Conservation (phyloP, 1,284 basidiomycete genomes). For the Tylopilus sp. region DNA sequence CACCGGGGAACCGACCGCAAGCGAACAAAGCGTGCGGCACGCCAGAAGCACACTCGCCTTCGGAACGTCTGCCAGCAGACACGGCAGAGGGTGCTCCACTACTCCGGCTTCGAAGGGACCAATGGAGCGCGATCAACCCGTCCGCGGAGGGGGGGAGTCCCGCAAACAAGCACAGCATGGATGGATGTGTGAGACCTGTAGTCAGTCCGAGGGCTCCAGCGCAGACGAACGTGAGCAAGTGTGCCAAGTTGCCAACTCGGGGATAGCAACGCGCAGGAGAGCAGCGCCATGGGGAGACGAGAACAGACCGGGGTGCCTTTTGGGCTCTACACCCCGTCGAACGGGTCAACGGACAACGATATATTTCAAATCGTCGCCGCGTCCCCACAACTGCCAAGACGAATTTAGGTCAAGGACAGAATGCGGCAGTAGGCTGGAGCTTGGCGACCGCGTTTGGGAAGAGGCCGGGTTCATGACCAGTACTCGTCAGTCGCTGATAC, state of each 20-base stretch:
- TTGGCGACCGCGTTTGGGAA: slow-evolving; percentile 23
- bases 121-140: slow-evolving; percentile 23
- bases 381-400: slow-evolving; percentile 21
- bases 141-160: slow-evolving; percentile 26
- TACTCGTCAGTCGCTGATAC: slow-evolving; percentile 11
- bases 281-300: slow-evolving; percentile 23
- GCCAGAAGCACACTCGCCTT: slow-evolving; percentile 4
- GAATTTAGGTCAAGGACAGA: slow-evolving; percentile 16
- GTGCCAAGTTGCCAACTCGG: slow-evolving; percentile 18
- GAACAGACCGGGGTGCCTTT: slow-evolving; percentile 17
- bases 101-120: slow-evolving; percentile 9
- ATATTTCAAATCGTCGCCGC: slow-evolving; percentile 20
- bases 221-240: slow-evolving; percentile 25
- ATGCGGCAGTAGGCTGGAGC: slow-evolving; percentile 27
- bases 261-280: slow-evolving; percentile 23
- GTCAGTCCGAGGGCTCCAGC: slow-evolving; percentile 15
- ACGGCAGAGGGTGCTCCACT: slow-evolving; percentile 1
- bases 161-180: slow-evolving; percentile 7
- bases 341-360: slow-evolving; percentile 4
- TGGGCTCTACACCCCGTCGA: slow-evolving; percentile 15
- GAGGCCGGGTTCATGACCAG: slow-evolving; percentile 4
- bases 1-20: background rate
- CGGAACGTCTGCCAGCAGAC: slow-evolving; percentile 8
- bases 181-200: slow-evolving; percentile 10
- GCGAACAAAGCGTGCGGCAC: slow-evolving; percentile 9